A percentile compares a stretch with the other conserved stretches of the same genome.
These are phyloP conservation scores for Ophiostoma montium DNA, from an alignment of 2,329 filamentous ascomycete species.

Conservation along the genomic window DNA sequence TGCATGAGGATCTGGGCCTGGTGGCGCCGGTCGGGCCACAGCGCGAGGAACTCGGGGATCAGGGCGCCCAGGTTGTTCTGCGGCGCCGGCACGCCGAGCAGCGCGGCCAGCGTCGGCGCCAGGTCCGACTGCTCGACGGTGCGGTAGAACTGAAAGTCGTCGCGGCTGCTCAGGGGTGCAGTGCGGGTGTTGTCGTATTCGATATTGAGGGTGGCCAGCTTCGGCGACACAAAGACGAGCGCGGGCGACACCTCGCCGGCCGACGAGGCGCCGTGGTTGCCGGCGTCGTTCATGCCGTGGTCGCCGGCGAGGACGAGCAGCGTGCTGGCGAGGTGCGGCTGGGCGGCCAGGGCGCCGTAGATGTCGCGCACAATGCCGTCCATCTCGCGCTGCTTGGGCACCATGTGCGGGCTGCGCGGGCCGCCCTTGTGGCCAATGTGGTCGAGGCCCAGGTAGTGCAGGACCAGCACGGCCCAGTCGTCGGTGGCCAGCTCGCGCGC, in stretches of 20 bases:
- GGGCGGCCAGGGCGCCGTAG: slow-evolving; percentile 57
- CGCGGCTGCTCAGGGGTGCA: slow-evolving; percentile 31
- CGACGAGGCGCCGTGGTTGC: slow-evolving; percentile 90
- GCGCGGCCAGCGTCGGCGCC: slow-evolving; percentile 71
- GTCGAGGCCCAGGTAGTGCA: slow-evolving; percentile 91
- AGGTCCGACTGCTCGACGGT: slow-evolving; percentile 90
- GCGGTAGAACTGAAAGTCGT: slow-evolving; percentile 72
- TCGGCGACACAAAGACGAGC: slow-evolving; percentile 79
- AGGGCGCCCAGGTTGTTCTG: slow-evolving; percentile 83
- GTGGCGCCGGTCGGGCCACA: slow-evolving; percentile 56
- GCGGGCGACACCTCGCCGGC: slow-evolving; percentile 90
- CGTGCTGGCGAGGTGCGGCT: slow-evolving; percentile 60
- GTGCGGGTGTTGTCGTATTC: background rate
- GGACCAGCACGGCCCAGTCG: slow-evolving; percentile 87
- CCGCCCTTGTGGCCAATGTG: slow-evolving; percentile 97
- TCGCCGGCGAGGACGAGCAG: slow-evolving; percentile 81
- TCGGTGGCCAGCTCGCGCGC: slow-evolving; percentile 55
- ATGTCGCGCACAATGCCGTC: slow-evolving; percentile 34
- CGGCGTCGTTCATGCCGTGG: slow-evolving; percentile 98
- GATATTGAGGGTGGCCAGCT: slow-evolving; percentile 41
- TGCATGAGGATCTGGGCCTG: slow-evolving; percentile 54
- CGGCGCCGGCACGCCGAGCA: slow-evolving; percentile 78
- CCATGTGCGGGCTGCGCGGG: slow-evolving; percentile 72
- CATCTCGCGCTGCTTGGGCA: slow-evolving; percentile 85
- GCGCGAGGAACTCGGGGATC: slow-evolving; percentile 60